Base-by-base conservation (phyloP, 164 flowering plant species). In the Vitis rupestris region DNA sequence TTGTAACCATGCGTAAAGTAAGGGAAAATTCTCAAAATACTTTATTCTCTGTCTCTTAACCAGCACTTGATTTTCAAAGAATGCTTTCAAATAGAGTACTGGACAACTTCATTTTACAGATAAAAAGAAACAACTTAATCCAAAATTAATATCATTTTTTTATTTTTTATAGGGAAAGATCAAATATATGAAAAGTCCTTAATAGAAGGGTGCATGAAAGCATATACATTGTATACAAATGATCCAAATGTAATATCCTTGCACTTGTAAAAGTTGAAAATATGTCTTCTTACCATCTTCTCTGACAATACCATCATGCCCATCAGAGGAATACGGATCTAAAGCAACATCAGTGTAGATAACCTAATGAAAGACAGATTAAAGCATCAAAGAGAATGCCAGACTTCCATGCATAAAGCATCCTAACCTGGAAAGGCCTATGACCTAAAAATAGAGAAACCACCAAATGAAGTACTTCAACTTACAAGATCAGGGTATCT, bases 241-340 rank as follows among this genome's bases (percentile, higher is more conserved):
- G 0, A 37, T 37, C 44, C 4, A 37, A 6, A 10, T 13, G 23
- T 62, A 12, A 44, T 37, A 27, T 15, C 23, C 52, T 10, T 47
- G 17, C 4, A 6, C 44, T 37, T 37, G 44, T 37, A 44, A 62
- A 16, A 62, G 48, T 63, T 48, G 54, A 19, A 10, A 23, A 31
- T 47, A 14, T 30, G n/a, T 66, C 90, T 78, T 66, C 90, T 78
- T 83, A 93, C 99, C 99, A 83, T 95, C 99, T 86, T 91, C 98
- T 76, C 98, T 84, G 54, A 93, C 97, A 70, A 95, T 95, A 63
- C 99, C 98, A 84, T 92, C 99, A 77, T 95, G 99, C 49, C 99
- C 99, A 81, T 93, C 96, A 13, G 96, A 91, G 59, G 93, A 88
- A 74, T 95, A 95, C 29, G 98, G 98, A 79, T 95, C 99, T 74